Evolutionary conservation across 2,329 filamentous ascomycete species (phyloP).

Genomic region (Sarocladium brachiariae): DNA sequence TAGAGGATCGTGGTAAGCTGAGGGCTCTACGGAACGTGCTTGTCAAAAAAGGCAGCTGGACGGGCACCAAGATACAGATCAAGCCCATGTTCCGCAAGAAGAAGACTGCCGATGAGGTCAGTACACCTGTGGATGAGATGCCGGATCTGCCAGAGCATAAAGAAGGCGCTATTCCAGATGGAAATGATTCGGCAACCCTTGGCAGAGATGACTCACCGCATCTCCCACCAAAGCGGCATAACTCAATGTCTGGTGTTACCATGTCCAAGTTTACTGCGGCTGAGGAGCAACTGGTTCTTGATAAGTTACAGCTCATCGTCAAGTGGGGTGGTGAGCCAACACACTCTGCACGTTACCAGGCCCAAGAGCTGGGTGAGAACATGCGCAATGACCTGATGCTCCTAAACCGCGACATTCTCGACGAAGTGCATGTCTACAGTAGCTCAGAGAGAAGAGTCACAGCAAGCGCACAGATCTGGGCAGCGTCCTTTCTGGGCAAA

Average conservation of each 20-base stretch:
- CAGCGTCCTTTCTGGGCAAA: conserved; percentile 78
- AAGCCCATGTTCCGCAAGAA: conserved; percentile 98
- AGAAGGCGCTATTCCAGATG: conserved; percentile 18
- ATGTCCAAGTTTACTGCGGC: conserved; percentile 90
- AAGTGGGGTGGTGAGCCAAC: conserved; percentile 99
- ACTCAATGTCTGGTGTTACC: conserved; percentile 83
- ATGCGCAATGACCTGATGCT: conserved; percentile 92
- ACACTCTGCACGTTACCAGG: conserved; percentile 92
- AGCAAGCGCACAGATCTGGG: conserved; percentile 94
- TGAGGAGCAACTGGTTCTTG: conserved; percentile 86
- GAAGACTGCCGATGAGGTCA: conserved; percentile 51
- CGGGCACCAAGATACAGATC: conserved; percentile 96
- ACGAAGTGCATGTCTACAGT: conserved; percentile 91
- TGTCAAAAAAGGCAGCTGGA: conserved; percentile 87
- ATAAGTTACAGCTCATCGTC: conserved; percentile 95
- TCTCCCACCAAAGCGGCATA: conserved; percentile 55
- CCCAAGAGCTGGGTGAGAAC: conserved; percentile 88
- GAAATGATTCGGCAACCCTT: conserved; percentile 16
- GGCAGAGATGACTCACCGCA: conserved; percentile 15
- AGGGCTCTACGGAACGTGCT: conserved; percentile 77
- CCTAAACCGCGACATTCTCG: conserved; percentile 85
- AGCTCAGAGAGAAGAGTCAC: conserved; percentile 93
- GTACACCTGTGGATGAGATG: conserved; percentile 29
- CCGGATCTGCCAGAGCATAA: conserved; percentile 22
- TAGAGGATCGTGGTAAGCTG: conserved; percentile 86